Base-by-base conservation (phyloP, 352 stramenopile genomes). In the Globisporangium echinulatum region DNA sequence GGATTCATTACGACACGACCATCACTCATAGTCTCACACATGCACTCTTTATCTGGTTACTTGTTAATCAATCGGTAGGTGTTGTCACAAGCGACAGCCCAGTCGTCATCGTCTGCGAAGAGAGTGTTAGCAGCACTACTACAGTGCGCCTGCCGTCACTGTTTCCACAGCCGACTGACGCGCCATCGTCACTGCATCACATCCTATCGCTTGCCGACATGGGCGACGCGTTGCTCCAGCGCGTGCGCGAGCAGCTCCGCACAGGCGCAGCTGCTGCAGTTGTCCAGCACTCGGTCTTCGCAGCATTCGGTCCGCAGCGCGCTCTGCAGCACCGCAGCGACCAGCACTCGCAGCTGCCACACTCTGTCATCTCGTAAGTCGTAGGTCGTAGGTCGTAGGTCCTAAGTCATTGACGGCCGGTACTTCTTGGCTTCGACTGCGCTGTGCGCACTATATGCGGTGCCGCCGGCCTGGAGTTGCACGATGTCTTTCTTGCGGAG, bases 351-450 rank as follows among this genome's bases (percentile, higher is more conserved):
- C 56, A 87, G 54, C 59, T 86, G 42, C 40, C 40, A 3, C 7
- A 44, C 40, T 8, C 40, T 44, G 40, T 13, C 7, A 44, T 44
- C 11, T 33, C 25, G 25, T 33, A 33, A 33, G 25, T 25, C 25
- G 25, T 33, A 33, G 2, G 40, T 7, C 7, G 11, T 44, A 44
- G 11, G 11, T 44, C 11, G 0, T 44, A 44, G 10, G 10, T 7
- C 76, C 78, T 85, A 83, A 70, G 75, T 95, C 80, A 93, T 95
- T 36, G 70, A 81, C 5, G 83, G 84, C 47, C 83, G 72, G 58
- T 95, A 95, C 62, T 92, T 93, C 62, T 95, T 95, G 43, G 85
- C 85, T 54, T 95, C 83, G 3, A 95, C 85, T 10, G 66, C 87
- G 72, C 85, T 95, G 68, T 95, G 85, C 0, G 85, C 85, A 58